Conservation (phyloP, 2,329 filamentous ascomycete genomes). For the Arthroderma sp. region DNA sequence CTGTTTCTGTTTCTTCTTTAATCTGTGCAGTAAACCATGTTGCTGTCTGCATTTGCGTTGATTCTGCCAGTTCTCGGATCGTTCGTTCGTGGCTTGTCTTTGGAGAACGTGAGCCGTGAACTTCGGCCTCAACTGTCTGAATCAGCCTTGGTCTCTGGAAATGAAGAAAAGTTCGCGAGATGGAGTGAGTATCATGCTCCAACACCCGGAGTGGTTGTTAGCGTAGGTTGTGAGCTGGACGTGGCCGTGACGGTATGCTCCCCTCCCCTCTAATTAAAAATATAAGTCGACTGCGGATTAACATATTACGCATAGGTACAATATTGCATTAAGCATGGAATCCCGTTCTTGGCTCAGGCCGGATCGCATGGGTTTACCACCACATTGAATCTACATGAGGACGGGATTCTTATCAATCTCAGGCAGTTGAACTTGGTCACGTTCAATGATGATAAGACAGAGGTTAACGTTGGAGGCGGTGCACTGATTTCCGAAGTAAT, state of each 20-base stretch:
- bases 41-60: background rate
- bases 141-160: background rate
- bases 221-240: constrained; percentile 14
- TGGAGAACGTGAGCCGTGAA: background rate
- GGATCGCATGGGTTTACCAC: constrained; percentile 42
- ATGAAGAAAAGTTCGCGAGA: constrained; percentile 4
- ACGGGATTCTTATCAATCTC: constrained; percentile 43
- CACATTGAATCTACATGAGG: constrained; percentile 38
- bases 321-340: constrained; percentile 36
- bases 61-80: background rate
- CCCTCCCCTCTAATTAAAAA: background rate
- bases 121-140: background rate
- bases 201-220: constrained; percentile 12
- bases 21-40: background rate
- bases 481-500: constrained; percentile 10
- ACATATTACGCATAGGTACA: constrained; percentile 27
- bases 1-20: background rate
- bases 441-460: constrained; percentile 34
- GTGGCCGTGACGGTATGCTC: constrained; percentile 12
- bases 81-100: background rate
- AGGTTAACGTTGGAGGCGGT: constrained; percentile 40
- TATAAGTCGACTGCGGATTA: constrained; percentile 6
- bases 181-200: constrained; percentile 14
- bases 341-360: constrained; percentile 45
- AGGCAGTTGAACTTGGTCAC: constrained; percentile 34